Base-by-base conservation (phyloP, 768 basidiomycete genomes). In the Lentinula boryana region DNA sequence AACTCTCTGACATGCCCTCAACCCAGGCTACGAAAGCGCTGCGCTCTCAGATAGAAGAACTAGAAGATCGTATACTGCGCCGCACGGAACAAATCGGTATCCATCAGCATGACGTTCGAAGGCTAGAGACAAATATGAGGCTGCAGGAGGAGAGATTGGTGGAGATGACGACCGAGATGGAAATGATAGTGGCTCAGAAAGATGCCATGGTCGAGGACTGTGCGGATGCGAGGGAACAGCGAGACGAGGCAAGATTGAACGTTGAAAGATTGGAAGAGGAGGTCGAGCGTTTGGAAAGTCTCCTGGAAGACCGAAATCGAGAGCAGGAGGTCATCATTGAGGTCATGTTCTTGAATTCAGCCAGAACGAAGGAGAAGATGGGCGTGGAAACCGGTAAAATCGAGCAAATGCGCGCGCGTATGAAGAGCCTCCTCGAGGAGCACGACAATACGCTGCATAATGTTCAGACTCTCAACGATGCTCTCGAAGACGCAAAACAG, bases 141-240 rank as follows among this genome's bases (percentile, higher is more conserved):
- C 73, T 93, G 36, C 85, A 89, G 60, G 91, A 93, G 69, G 91
- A 93, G 31, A 79, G 88, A 6, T 71, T 91, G 41, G 70, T 69
- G 2, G 91, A 93, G 74, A 81, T 90, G 82, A 85, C 80, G 2
- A 70, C 68, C 16, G 91, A 93, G 65, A 70, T 91, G 60, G 90
- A 90, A 66, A 80, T 81, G 62, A 74, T 86, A 61, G 76, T 74
- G 21, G 79, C 83, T 4, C 82, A 91, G 75, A 90, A 87, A 69
- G 84, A 84, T 60, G 85, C 88, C 1, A 90, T 93, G 88, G 83
- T 93, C 0, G 90, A 92, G 63, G 91, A 93, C 68, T 93, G 91
- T 66, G 86, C 86, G 4, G 84, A 87, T 58, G 89, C 89, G 2
- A 78, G 91, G 57, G 87, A 87, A 58, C 82, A 86, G 21, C 78